These are phyloP conservation scores for Cucurbita pepo DNA, from an alignment of 306 rosid genomes.

Conservation along the genomic window DNA sequence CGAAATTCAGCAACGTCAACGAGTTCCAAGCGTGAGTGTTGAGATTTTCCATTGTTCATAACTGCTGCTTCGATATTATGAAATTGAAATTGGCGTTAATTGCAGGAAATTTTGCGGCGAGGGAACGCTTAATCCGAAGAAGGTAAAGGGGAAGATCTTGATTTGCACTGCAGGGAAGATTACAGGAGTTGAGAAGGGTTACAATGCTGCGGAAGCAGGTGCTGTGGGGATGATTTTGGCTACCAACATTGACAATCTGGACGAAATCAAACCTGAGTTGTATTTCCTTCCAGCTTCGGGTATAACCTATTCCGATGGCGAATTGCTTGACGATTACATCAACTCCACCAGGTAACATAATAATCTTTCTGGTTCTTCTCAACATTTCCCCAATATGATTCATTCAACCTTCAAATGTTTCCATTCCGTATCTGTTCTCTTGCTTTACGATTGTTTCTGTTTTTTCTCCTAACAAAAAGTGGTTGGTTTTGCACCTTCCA, in stretches of 20 bases:
- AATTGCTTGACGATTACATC: slow-evolving; percentile 20
- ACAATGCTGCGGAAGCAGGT: slow-evolving; percentile 18
- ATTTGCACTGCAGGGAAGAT: slow-evolving; percentile 21
- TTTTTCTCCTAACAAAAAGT: background rate
- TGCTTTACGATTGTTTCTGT: background rate
- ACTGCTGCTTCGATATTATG: background rate
- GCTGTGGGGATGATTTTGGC: slow-evolving; percentile 53
- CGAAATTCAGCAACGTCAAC: background rate
- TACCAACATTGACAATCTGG: background rate
- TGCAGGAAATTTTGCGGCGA: slow-evolving; percentile 18
- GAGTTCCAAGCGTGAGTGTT: background rate
- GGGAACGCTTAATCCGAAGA: slow-evolving; percentile 28
- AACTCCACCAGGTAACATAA: slow-evolving; percentile 31
- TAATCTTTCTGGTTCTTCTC: background rate
- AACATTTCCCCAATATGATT: background rate
- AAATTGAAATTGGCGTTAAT: background rate
- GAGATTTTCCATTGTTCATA: background rate
- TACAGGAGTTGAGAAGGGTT: slow-evolving; percentile 15
- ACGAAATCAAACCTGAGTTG: slow-evolving; percentile 15
- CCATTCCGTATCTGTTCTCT: background rate
- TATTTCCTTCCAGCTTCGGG: slow-evolving; percentile 40
- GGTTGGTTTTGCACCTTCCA: background rate
- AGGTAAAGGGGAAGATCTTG: slow-evolving; percentile 46
- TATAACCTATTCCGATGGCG: slow-evolving; percentile 18
- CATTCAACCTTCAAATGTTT: background rate